phyloP scores from a whole-genome alignment of 176 grass and related monocot genomes.

The Avena sativa region DNA sequence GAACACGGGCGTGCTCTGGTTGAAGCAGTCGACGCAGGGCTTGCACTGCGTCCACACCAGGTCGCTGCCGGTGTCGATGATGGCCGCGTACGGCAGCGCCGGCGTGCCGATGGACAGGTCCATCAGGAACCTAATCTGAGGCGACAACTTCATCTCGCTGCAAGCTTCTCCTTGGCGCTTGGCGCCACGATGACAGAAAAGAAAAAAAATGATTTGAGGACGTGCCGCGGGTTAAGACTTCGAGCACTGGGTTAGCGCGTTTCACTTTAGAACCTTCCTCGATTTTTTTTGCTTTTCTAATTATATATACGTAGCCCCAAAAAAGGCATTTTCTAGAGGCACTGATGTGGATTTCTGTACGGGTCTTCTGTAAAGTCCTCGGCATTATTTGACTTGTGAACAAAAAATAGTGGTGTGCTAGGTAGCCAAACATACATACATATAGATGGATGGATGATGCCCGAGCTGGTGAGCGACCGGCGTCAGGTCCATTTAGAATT shows the following conservation, averaged over 20 bases:
- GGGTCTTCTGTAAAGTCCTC: not conserved
- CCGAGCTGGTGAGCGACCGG: constrained; percentile 57
- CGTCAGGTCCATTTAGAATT: constrained; percentile 15
- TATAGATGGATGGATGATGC: not conserved
- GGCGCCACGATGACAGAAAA: not conserved
- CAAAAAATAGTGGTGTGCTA: not conserved
- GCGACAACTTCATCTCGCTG: constrained; percentile 36
- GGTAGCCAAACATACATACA: constrained; percentile 45
- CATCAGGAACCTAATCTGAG: constrained; percentile 60
- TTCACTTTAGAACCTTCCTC: constrained; percentile 32
- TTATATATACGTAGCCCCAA: too few relatives aligned
- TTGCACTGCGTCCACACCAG: constrained; percentile 92
- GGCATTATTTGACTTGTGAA: constrained; percentile 17
- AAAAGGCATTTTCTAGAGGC: constrained; percentile 24
- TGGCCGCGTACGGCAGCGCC: constrained; percentile 52
- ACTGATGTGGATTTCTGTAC: not conserved
- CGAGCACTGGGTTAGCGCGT: not conserved
- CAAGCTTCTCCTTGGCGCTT: constrained; percentile 46
- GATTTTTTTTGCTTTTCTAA: not conserved
- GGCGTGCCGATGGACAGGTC: constrained; percentile 79
- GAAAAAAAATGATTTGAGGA: not conserved
- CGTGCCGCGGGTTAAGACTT: constrained; percentile 48
- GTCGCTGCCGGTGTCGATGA: constrained; percentile 86
- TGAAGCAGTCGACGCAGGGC: constrained; percentile 65
- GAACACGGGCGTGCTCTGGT: constrained; percentile 61